phyloP scores from a whole-genome alignment of 148 eudicot species.

The Camellia lanceoleosa region DNA sequence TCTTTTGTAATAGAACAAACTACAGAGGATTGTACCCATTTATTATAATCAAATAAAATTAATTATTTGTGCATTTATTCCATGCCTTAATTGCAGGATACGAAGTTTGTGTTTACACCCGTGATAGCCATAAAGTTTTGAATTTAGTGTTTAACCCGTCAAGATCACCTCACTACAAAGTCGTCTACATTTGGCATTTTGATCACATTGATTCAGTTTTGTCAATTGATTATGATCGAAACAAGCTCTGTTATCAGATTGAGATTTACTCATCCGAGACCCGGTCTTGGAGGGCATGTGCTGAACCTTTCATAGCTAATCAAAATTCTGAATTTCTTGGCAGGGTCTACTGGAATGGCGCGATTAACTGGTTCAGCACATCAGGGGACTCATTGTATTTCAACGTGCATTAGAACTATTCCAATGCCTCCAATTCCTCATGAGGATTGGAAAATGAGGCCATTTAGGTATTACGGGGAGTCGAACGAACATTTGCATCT shows the following conservation, averaged over 20 bases:
- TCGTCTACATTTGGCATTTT: slow-evolving; percentile 3
- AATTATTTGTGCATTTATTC: too few species aligned
- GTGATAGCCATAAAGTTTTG: background rate
- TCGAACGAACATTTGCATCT: too few species aligned
- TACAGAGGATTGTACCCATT: too few species aligned
- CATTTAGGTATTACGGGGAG: too few species aligned
- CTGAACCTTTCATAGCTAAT: background rate
- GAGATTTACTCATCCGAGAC: slow-evolving; percentile 22
- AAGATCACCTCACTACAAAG: slow-evolving; percentile 17
- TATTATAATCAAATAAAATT: too few species aligned
- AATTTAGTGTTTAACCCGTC: slow-evolving; percentile 12
- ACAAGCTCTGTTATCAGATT: background rate
- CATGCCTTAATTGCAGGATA: too few species aligned
- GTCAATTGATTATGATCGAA: background rate
- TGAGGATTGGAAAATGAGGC: too few species aligned
- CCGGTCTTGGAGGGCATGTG: slow-evolving; percentile 12
- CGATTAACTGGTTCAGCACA: slow-evolving; percentile 19
- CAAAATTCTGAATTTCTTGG: background rate
- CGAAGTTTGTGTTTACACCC: background rate
- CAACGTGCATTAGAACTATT: slow-evolving; percentile 15
- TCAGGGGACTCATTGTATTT: slow-evolving; percentile 11
- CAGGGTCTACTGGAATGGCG: slow-evolving; percentile 22
- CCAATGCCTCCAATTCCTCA: background rate
- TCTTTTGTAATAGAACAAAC: too few species aligned
- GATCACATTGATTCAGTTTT: background rate